These are phyloP conservation scores for Alternaria ventricosa DNA, from an alignment of 2,329 filamentous ascomycete genomes.

Conservation along the genomic window DNA sequence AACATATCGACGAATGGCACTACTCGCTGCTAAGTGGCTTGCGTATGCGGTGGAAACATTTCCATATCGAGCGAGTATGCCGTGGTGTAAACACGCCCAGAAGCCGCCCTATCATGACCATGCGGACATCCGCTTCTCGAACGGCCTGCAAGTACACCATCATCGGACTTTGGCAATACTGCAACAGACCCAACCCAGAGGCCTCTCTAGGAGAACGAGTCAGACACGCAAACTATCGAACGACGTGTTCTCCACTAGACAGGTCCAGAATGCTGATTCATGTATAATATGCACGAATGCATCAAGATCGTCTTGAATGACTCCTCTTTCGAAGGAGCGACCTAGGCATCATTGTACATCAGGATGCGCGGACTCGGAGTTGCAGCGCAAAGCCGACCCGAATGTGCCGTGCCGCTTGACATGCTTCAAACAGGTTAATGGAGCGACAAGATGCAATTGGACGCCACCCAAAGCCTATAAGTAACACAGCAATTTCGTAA, in stretches of 20 bases:
- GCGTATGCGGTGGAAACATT: slow-evolving; percentile 5
- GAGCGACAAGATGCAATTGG: neutral
- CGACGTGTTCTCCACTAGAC: neutral
- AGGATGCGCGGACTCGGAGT: neutral
- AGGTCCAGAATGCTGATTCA: slow-evolving; percentile 8
- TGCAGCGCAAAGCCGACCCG: neutral
- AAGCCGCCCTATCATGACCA: slow-evolving; percentile 6
- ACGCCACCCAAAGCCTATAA: neutral
- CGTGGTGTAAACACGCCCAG: neutral
- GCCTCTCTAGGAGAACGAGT: slow-evolving; percentile 2
- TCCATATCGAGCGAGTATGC: neutral
- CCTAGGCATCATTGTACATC: neutral
- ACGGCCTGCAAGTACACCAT: slow-evolving; percentile 2
- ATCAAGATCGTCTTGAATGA: neutral
- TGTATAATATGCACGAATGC: neutral
- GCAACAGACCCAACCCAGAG: neutral
- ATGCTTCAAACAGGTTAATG: neutral
- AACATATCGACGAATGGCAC: slow-evolving; percentile 7
- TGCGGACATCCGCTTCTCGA: slow-evolving; percentile 3
- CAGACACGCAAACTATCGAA: neutral
- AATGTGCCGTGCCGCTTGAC: neutral
- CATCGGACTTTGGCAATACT: neutral
- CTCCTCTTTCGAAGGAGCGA: neutral
- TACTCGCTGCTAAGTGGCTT: slow-evolving; percentile 10
- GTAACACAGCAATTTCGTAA: neutral